These are phyloP conservation scores for Neurospora tetrasperma DNA, from an alignment of 495 filamentous ascomycete species.

Conservation along the genomic window DNA sequence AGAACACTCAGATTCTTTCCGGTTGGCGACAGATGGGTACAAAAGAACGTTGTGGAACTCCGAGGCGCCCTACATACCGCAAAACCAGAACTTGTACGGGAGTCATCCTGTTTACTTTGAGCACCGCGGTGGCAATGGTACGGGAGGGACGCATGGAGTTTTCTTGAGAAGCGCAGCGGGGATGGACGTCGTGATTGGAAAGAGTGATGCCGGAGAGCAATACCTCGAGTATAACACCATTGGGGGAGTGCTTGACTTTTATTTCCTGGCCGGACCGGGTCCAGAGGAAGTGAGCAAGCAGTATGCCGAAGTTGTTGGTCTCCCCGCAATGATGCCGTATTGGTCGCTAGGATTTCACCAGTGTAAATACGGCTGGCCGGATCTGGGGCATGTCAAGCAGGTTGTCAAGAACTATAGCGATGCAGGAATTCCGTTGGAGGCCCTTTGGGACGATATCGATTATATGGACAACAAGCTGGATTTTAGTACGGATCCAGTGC, in stretches of 20 bases:
- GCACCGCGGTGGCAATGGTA: slow-evolving; percentile 48
- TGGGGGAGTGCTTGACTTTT: slow-evolving; percentile 76
- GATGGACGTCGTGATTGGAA: slow-evolving; percentile 77
- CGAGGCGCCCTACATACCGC: slow-evolving; percentile 51
- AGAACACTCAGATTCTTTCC: slow-evolving; percentile 66
- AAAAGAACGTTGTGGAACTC: slow-evolving; percentile 74
- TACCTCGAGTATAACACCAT: slow-evolving; percentile 80
- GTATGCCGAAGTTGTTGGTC: slow-evolving; percentile 61
- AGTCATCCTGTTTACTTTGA: slow-evolving; percentile 82
- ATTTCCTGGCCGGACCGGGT: slow-evolving; percentile 69
- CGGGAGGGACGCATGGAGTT: slow-evolving; percentile 58
- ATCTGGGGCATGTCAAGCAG: slow-evolving; percentile 62
- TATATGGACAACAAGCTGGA: slow-evolving; percentile 56
- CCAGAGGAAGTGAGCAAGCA: slow-evolving; percentile 63
- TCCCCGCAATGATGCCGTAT: slow-evolving; percentile 72
- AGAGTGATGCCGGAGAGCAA: slow-evolving; percentile 46
- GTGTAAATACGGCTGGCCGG: slow-evolving; percentile 71
- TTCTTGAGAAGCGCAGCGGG: slow-evolving; percentile 78
- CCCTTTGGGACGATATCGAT: slow-evolving; percentile 85
- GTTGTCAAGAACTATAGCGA: slow-evolving; percentile 70
- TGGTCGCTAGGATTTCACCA: slow-evolving; percentile 83
- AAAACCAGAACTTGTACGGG: slow-evolving; percentile 62
- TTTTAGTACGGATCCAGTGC: slow-evolving; percentile 63
- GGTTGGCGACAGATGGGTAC: slow-evolving; percentile 58
- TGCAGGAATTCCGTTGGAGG: slow-evolving; percentile 73